Base-by-base conservation (phyloP, 305 asterid species). In the Ajuga reptans region DNA sequence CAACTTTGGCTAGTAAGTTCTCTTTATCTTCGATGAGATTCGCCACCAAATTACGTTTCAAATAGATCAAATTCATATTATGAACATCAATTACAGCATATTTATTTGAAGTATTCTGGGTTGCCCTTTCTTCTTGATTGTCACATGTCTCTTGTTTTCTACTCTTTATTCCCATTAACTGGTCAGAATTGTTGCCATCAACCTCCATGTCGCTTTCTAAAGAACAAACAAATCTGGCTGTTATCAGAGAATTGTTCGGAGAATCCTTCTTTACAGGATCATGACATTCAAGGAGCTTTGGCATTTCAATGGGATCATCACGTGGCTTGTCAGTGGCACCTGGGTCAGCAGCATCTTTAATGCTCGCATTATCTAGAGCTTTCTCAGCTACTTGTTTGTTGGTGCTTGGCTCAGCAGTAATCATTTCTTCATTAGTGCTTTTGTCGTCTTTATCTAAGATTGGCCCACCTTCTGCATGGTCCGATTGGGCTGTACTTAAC, bases 81-180 rank as follows among this genome's bases (percentile, higher is more conserved):
- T 87, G 91, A 72, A 79, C 81, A 81, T 89, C 83, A 78, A 87
- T 79, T 33, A 93, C 95, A 64, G 96, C 96, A 77, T 80, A 86
- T 47, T 86, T 85, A 65, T 80, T 83, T 55, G 78, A 75, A 68
- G 81, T 81, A 73, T 50, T 65, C 74, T 73, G 87, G 16, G 84
- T 59, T 72, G 62, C 73, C 75, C 68, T 81, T 51, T 72, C 82
- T 76, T 86, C 77, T 69, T 62, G 63, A 81, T 81, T 86, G 69
- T 72, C 80, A 16, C 81, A 73, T 15, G 83, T 66, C 69, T 72
- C 88, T 45, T 84, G 86, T 72, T 75, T 86, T 82, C 78, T 82
- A 63, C 74, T 79, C 53, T 80, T 83, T 64, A 59, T 70, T 36
- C 71, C 65, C 72, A 18, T 66, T 14, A 68, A 65, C 43, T 42